A percentile compares a stretch with the other conserved stretches of the same genome.
Conservation (phyloP, 2,329 filamentous ascomycete genomes). For the Epichloe sibirici region DNA sequence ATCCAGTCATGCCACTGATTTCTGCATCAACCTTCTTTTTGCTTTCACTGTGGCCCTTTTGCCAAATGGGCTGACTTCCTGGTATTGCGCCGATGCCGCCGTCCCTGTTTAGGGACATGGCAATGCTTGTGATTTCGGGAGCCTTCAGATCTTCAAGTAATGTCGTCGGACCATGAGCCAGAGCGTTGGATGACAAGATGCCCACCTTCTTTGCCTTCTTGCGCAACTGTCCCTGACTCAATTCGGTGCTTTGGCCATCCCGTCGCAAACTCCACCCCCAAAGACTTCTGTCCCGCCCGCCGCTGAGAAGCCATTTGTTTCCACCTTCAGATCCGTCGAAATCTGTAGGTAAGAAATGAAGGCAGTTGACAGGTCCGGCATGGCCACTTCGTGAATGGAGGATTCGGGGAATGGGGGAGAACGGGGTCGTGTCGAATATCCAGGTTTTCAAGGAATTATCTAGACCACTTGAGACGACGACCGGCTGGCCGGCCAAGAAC, state of each 20-base stretch:
- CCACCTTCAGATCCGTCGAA: constrained; percentile 80
- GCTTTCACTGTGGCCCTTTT: constrained; percentile 56
- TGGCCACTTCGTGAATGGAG: constrained; percentile 83
- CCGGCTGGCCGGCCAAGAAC: constrained; percentile 79
- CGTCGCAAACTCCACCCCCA: constrained; percentile 95
- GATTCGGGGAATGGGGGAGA: constrained; percentile 73
- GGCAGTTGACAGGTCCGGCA: constrained; percentile 68
- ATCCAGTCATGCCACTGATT: constrained; percentile 68
- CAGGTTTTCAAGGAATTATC: constrained; percentile 93
- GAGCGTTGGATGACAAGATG: constrained; percentile 46
- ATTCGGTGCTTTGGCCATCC: constrained; percentile 84
- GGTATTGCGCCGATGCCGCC: constrained; percentile 81
- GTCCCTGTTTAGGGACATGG: constrained; percentile 84
- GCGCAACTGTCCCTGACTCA: constrained; percentile 81
- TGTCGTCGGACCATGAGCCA: constrained; percentile 48
- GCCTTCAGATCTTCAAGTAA: constrained; percentile 71
- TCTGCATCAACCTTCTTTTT: constrained; percentile 53
- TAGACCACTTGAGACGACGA: constrained; percentile 78
- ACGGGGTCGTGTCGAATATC: constrained; percentile 90
- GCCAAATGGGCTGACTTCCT: constrained; percentile 71
- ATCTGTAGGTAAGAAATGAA: constrained; percentile 76
- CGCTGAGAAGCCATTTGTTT: constrained; percentile 90
- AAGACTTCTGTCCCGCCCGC: constrained; percentile 76
- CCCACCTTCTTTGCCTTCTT: constrained; percentile 83
- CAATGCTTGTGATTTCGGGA: constrained; percentile 82